Evolutionary conservation across 1,139 yeast species (phyloP).

Genomic region (Suhomyces wounanorum): DNA sequence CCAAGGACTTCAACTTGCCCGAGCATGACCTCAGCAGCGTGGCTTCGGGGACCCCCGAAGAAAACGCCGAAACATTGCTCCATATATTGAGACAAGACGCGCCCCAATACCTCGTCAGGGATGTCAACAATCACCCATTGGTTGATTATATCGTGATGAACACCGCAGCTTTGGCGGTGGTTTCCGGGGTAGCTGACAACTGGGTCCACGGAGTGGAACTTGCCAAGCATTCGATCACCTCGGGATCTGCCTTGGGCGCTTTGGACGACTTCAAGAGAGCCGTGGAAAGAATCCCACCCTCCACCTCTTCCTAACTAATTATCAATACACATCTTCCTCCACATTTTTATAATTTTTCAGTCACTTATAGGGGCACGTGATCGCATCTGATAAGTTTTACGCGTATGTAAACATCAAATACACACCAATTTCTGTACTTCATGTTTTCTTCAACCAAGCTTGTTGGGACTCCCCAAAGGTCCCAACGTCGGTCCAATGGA

Average conservation of each 20-base stretch:
- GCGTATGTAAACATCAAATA: constrained; percentile 10
- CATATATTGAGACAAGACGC: constrained; percentile 59
- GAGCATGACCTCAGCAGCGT: constrained; percentile 71
- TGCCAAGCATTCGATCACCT: constrained; percentile 66
- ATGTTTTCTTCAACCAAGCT: constrained; percentile 24
- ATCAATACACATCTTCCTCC: neutral
- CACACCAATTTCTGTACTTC: neutral
- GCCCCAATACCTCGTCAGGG: constrained; percentile 36
- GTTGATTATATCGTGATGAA: constrained; percentile 87
- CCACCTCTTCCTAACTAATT: neutral
- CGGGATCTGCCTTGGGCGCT: constrained; percentile 66
- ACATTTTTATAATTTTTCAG: neutral
- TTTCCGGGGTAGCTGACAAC: constrained; percentile 63
- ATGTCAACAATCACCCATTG: constrained; percentile 53
- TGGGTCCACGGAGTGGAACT: constrained; percentile 78
- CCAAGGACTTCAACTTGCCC: constrained; percentile 77
- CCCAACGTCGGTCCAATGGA: constrained; percentile 4
- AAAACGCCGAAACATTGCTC: constrained; percentile 68
- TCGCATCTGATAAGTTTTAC: neutral
- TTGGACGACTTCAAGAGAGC: constrained; percentile 58
- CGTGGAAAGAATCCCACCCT: constrained; percentile 23
- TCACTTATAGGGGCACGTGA: neutral
- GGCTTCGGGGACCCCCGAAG: constrained; percentile 80
- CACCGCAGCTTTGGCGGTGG: constrained; percentile 81
- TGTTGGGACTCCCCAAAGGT: constrained; percentile 31